Evolutionary conservation across 2,329 filamentous ascomycete genomes (phyloP).

Genomic region (Tolypocladium pustulatum): DNA sequence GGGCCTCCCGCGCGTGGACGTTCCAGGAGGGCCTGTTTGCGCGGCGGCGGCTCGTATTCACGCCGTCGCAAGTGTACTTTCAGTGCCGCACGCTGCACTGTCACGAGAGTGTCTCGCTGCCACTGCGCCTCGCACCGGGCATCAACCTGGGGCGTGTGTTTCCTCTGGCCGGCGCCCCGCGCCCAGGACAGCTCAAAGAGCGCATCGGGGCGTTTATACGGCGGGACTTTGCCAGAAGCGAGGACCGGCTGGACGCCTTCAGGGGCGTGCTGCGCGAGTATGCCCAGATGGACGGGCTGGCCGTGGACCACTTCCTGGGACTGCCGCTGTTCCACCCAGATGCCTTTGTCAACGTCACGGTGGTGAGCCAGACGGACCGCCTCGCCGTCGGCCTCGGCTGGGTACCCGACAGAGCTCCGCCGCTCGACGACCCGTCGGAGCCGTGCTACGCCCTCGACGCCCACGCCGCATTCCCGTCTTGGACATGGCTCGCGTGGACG

Average conservation of each 20-base stretch:
- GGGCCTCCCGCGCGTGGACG: constrained; percentile 24
- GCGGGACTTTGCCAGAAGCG: constrained; percentile 14
- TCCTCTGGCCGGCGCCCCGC: constrained; percentile 10
- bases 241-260: constrained; percentile 24
- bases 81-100: constrained; percentile 26
- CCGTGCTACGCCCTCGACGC: constrained; percentile 14
- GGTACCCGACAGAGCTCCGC: constrained; percentile 15
- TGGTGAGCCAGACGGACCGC: constrained; percentile 21
- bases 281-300: constrained; percentile 13
- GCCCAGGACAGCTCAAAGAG: constrained; percentile 13
- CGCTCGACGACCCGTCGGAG: constrained; percentile 9
- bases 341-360: constrained; percentile 15
- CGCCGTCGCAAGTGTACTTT: constrained; percentile 25
- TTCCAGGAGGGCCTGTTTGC: constrained; percentile 26
- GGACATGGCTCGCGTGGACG: constrained; percentile 28
- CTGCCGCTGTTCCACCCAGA: constrained; percentile 23
- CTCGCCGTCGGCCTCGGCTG: constrained; percentile 24
- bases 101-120: constrained; percentile 23
- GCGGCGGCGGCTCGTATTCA: constrained; percentile 24
- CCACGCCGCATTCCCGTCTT: constrained; percentile 19
- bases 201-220: constrained; percentile 21
- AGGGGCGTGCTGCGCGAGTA: constrained; percentile 19
- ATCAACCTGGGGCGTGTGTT: constrained; percentile 23
- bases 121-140: constrained; percentile 18
- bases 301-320: constrained; percentile 20